Base-by-base conservation (phyloP, 345 rosid genomes). In the Hypericum androsaemum region DNA sequence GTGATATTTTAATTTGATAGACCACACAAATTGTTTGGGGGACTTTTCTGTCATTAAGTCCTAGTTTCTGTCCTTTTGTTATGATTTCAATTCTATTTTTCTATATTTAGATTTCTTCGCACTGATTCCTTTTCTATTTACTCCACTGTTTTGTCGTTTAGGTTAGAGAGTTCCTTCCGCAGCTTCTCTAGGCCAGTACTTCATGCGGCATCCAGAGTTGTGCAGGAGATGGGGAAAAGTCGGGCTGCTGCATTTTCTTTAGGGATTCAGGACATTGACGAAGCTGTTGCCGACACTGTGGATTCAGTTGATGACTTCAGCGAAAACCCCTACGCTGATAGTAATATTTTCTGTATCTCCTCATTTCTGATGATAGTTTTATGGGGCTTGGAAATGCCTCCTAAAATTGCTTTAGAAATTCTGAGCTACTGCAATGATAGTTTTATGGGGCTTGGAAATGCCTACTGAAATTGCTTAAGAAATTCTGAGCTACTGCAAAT, bases 161-260 rank as follows among this genome's bases (percentile, higher is more conserved):
- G 98, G 83, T 73, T 92, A 75, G 98, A 92, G 76, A 88, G 98
- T 70, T 88, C 98, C 63, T 88, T 92, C 37, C 97, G 98, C 58
- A 92, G 90, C 79, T 92, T 92, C 80, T 92, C 98, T 55, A 81
- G 98, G 77, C 98, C 98, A 43, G 97, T 83, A 37, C 94, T 92
- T 62, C 98, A 92, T 74, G 97, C 98, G 60, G 97, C 98, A 8
- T 94, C 98, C 63, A 80, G 97, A 74, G 94, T 92, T 61, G 98
- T 92, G 54, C 98, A 80, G 68, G 98, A 92, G 77, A 85, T 92
- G 90, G 98, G 97, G 49, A 92, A 74, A 78, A 85, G 98, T 61
- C 72, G 97, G 36, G 98, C 97, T 71, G 97, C 95, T 58, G 98
- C 98, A 7, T 82, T 80, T 78, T 81, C 98, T 64, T 46, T 92